phyloP scores from a whole-genome alignment of 495 filamentous ascomycete genomes.

The Trichodelitschia bisporula region DNA sequence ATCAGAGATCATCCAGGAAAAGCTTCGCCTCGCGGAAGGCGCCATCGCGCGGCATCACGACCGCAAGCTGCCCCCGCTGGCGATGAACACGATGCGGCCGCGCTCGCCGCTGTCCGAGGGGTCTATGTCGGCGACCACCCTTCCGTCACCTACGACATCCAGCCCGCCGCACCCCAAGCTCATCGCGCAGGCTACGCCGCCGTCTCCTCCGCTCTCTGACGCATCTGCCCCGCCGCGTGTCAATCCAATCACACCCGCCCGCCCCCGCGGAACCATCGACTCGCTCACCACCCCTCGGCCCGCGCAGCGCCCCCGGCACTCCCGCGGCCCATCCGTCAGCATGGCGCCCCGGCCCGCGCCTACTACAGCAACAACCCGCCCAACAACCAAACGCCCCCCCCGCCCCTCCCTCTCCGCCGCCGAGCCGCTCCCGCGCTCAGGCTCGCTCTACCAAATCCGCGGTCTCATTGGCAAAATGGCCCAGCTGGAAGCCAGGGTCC shows the following conservation, averaged over 20 bases:
- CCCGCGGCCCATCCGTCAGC: slow-evolving; percentile 26
- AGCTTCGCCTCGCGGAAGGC: slow-evolving; percentile 44
- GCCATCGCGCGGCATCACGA: slow-evolving; percentile 24
- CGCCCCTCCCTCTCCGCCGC: too few relatives aligned
- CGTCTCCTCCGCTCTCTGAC: slow-evolving; percentile 31
- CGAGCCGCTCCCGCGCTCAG: slow-evolving; percentile 39
- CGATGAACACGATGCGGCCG: slow-evolving; percentile 14
- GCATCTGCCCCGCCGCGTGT: slow-evolving; percentile 8
- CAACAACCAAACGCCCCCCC: too few relatives aligned
- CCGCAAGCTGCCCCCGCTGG: slow-evolving; percentile 18
- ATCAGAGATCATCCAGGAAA: slow-evolving; percentile 80
- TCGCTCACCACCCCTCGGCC: slow-evolving; percentile 26
- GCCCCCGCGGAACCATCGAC: slow-evolving; percentile 7
- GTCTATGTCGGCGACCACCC: slow-evolving; percentile 16
- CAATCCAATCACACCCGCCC: slow-evolving; percentile 12
- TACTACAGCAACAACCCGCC: too few relatives aligned
- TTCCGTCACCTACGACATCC: slow-evolving; percentile 22
- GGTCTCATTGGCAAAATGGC: slow-evolving; percentile 92
- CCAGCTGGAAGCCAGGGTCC: slow-evolving; percentile 73
- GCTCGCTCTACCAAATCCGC: slow-evolving; percentile 78
- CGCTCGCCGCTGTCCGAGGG: slow-evolving; percentile 23
- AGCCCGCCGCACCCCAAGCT: slow-evolving; percentile 41
- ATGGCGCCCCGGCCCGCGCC: background rate
- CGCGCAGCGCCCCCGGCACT: slow-evolving; percentile 17
- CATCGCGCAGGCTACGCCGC: slow-evolving; percentile 34